phyloP scores from a whole-genome alignment of 2,329 filamentous ascomycete genomes.

The Parafenestella ontariensis region DNA sequence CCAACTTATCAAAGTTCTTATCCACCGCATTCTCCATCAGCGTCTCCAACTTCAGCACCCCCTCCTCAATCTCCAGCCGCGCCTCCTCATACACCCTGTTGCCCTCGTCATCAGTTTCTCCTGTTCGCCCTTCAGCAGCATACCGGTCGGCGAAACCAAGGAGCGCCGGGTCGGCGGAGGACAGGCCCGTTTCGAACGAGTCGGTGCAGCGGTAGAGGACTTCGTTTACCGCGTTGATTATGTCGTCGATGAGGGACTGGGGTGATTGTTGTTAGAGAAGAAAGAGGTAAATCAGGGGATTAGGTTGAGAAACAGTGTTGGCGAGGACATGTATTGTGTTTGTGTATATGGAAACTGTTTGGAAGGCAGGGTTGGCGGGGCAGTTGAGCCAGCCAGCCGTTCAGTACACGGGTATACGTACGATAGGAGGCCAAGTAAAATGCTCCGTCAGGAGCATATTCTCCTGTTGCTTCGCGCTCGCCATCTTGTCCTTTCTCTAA shows the following conservation, averaged over 20 bases:
- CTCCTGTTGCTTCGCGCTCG: constrained; percentile 54
- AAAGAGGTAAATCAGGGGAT: background rate
- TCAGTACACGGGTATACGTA: constrained; percentile 55
- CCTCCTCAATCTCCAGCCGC: constrained; percentile 81
- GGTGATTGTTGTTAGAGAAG: background rate
- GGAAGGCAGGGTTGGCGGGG: constrained; percentile 9
- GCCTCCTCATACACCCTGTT: constrained; percentile 57
- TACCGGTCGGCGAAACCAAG: constrained; percentile 75
- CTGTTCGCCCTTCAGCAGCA: constrained; percentile 55
- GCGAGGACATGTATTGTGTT: background rate
- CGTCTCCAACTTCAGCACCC: constrained; percentile 61
- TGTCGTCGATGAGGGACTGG: constrained; percentile 93
- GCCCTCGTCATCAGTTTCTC: constrained; percentile 52
- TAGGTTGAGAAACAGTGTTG: background rate
- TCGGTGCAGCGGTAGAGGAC: constrained; percentile 89
- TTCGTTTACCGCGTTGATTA: constrained; percentile 96
- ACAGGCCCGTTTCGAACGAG: constrained; percentile 82
- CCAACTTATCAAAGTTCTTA: constrained; percentile 59
- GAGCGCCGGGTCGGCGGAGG: constrained; percentile 73
- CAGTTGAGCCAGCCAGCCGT: background rate
- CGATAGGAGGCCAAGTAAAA: constrained; percentile 90
- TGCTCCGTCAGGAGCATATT: constrained; percentile 86
- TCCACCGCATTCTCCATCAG: constrained; percentile 59
- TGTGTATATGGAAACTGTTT: background rate
- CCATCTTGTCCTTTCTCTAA: constrained; percentile 42